phyloP scores from a whole-genome alignment of 208 protist species.

The Angomonas ambiguus region DNA sequence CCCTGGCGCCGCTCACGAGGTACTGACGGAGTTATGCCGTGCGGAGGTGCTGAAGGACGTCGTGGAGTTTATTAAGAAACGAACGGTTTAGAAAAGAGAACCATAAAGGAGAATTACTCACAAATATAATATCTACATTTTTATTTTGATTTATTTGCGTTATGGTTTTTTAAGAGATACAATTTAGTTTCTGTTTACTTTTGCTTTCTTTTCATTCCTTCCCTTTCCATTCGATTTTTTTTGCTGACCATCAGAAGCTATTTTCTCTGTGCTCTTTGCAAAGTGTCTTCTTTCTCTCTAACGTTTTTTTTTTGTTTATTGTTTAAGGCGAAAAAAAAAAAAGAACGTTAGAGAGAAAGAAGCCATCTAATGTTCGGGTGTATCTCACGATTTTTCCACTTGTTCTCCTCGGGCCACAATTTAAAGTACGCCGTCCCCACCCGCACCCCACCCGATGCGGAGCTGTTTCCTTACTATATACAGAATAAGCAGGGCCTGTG shows the following conservation, averaged over 20 bases:
- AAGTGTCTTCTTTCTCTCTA: too few species aligned
- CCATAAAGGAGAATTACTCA: background rate
- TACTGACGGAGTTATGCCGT: conserved; percentile 57
- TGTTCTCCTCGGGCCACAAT: too few species aligned
- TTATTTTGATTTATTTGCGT: background rate
- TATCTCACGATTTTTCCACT: too few species aligned
- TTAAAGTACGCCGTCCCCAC: conserved; percentile 38
- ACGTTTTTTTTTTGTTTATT: too few species aligned
- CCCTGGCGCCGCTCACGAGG: conserved; percentile 41
- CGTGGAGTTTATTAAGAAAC: conserved; percentile 37
- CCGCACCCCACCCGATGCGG: conserved; percentile 47
- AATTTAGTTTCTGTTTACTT: background rate
- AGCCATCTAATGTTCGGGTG: too few species aligned
- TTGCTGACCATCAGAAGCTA: too few species aligned
- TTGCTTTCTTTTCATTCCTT: background rate
- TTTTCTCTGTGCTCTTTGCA: too few species aligned
- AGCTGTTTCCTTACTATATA: conserved; percentile 65
- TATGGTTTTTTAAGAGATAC: too few species aligned
- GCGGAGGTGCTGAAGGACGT: conserved; percentile 48
- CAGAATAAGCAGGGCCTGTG: conserved; percentile 73
- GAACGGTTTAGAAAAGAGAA: conserved; percentile 8
- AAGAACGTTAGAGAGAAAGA: too few species aligned
- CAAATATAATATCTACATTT: too few species aligned
- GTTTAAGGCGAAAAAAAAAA: too few species aligned
- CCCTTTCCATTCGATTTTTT: too few species aligned